Conservation (phyloP, 2,329 filamentous ascomycete species). For the Fonsecaea pugnacius region DNA sequence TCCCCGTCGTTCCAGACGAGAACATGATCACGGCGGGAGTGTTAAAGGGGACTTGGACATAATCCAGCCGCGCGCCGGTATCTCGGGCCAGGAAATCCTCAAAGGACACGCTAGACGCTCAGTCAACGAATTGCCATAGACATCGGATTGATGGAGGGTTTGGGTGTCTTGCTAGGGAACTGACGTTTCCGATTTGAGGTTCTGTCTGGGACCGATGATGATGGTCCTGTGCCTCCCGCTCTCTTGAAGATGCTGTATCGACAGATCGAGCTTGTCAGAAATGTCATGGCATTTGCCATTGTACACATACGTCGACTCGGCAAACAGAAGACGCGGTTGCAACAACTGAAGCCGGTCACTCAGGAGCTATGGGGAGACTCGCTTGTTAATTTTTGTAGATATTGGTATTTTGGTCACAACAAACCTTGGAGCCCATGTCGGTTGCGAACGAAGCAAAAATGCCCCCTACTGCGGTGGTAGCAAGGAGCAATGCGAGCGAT, state of each 20-base stretch:
- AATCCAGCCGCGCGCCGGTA: conserved; percentile 38
- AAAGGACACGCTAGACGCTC: background rate
- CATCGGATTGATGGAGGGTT: background rate
- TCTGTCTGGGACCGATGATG: background rate
- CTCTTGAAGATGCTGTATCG: background rate
- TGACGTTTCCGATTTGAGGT: background rate
- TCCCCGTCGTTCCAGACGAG: conserved; percentile 49
- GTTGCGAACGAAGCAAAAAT: conserved; percentile 15
- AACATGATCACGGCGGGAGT: conserved; percentile 67
- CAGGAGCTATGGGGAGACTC: background rate
- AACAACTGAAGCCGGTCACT: conserved; percentile 5
- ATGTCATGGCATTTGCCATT: conserved; percentile 9
- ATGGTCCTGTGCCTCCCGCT: background rate
- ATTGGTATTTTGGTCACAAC: background rate
- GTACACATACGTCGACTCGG: conserved; percentile 9
- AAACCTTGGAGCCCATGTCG: conserved; percentile 16
- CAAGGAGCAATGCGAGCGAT: conserved; percentile 8
- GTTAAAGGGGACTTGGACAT: conserved; percentile 67
- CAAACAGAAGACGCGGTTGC: conserved; percentile 9
- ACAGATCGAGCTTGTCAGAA: background rate
- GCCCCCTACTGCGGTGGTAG: conserved; percentile 6
- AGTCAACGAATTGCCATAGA: background rate
- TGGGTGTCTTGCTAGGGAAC: background rate
- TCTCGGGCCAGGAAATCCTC: background rate
- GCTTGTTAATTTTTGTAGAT: background rate